Evolutionary conservation across 2,329 filamentous ascomycete species (phyloP), one percentile per base, ranked within the genome.

Genomic region (Claviceps maximensis): DNA sequence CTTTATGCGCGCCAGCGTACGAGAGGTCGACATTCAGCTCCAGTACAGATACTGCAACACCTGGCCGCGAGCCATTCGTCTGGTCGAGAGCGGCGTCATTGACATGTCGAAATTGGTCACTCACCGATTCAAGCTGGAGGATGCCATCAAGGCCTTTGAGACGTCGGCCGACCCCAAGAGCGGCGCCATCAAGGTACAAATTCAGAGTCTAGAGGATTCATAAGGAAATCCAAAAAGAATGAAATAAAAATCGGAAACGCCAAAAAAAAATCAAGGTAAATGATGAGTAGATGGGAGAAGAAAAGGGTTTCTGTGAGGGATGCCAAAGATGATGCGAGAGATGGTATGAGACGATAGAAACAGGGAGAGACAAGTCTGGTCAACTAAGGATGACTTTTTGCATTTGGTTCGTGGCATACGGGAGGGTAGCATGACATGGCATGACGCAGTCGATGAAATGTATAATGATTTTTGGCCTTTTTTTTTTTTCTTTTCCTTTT

Each of bases 31-130:
- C 70, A 75, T 97, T 56, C 88, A 95, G 72, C 93, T 96, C 70
- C 91, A 97, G 74, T 97, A 97, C 74, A 82, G 93, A 56, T 97
- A 97, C 75, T 80, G 79, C 73, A 96, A 97, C 74, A 95, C 89
- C 23, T 97, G 91, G 91, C 93, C 91, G 36, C 81, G 88, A 57
- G 91, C 93, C 45, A 96, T 97, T 60, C 80, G 90, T 48, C 74
- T 97, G 58, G 78, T 97, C 40, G 81, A 89, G 74, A 89, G 84
- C 65, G 88, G 88, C 2, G 80, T 96, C 4, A 79, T 97, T 61
- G 82, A 94, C 65, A 72, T 96, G 65, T 79, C 78, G 62, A 86
- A 80, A 70, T 72, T 97, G 56, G 89, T 96, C 49, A 96, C 91
- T 42, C 91, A 97, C 74, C 79, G 88, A 19, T 96, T 86, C 71